A percentile compares a stretch with the other conserved stretches of the same genome.
phyloP scores from a whole-genome alignment of 768 basidiomycete genomes.

The Leccinum ochraceum region DNA sequence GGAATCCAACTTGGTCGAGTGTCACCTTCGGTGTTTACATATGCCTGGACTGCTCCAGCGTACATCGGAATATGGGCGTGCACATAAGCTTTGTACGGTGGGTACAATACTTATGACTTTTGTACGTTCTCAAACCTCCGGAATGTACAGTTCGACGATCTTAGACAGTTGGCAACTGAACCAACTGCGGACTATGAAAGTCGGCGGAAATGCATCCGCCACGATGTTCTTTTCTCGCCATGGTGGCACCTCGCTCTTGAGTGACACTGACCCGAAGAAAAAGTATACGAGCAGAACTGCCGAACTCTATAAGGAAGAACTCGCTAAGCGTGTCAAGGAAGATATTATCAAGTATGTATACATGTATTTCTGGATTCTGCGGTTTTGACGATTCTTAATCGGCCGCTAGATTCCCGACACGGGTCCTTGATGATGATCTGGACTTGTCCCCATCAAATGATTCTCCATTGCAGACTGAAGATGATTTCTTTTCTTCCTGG shows the following conservation, averaged over 20 bases:
- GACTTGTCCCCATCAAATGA: conserved; percentile 44
- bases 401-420: conserved; percentile 64
- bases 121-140: conserved; percentile 15
- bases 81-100: conserved; percentile 97
- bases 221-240: conserved; percentile 89
- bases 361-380: background rate
- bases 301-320: conserved; percentile 90
- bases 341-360: conserved; percentile 63
- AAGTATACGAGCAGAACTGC: conserved; percentile 86
- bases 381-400: conserved; percentile 1
- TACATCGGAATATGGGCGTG: conserved; percentile 96
- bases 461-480: conserved; percentile 56
- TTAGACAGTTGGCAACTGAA: conserved; percentile 91
- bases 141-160: conserved; percentile 79
- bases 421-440: conserved; percentile 83
- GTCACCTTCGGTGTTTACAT: conserved; percentile 97
- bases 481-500: conserved; percentile 98
- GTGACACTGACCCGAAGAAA: conserved; percentile 78
- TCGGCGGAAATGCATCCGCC: conserved; percentile 87
- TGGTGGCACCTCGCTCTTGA: conserved; percentile 70
- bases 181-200: conserved; percentile 95
- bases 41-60: conserved; percentile 94
- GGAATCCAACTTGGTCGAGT: conserved; percentile 97
- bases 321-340: conserved; percentile 75
- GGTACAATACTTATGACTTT: conserved; percentile 25